A percentile compares a stretch with the other conserved stretches of the same genome.
These are phyloP conservation scores for Turritis glabra DNA, from an alignment of 345 rosid genomes.

Conservation along the genomic window DNA sequence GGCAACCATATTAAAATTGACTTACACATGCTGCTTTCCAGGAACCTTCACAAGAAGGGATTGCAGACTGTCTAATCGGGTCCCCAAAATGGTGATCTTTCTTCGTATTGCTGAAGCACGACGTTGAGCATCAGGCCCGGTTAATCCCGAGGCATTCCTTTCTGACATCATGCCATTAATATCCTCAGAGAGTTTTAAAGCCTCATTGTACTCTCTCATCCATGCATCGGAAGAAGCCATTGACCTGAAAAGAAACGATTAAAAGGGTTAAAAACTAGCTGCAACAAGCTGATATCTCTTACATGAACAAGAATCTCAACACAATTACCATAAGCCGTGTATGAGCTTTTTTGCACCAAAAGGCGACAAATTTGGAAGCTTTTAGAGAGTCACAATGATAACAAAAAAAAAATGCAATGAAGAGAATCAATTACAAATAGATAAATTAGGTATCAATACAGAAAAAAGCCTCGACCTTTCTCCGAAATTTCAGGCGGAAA, in stretches of 20 bases:
- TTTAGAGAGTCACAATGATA: conserved; percentile 5
- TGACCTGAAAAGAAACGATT: conserved; percentile 28
- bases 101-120: conserved; percentile 85
- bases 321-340: background rate
- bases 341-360: background rate
- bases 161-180: conserved; percentile 86
- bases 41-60: conserved; percentile 76
- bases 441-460: background rate
- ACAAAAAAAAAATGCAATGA: background rate
- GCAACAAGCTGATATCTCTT: background rate
- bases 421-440: background rate
- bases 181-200: conserved; percentile 72
- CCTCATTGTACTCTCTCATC: conserved; percentile 89
- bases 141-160: conserved; percentile 49
- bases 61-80: conserved; percentile 81
- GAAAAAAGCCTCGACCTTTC: background rate
- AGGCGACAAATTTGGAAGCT: conserved; percentile 7
- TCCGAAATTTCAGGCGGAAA: background rate
- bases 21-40: conserved; percentile 77
- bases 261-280: background rate
- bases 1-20: background rate
- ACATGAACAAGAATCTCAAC: conserved; percentile 8
- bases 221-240: conserved; percentile 85
- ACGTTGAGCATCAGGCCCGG: conserved; percentile 90
- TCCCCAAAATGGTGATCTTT: conserved; percentile 86